Base-by-base conservation (phyloP, 2,329 filamentous ascomycete species). In the Talaromyces pinophilus region DNA sequence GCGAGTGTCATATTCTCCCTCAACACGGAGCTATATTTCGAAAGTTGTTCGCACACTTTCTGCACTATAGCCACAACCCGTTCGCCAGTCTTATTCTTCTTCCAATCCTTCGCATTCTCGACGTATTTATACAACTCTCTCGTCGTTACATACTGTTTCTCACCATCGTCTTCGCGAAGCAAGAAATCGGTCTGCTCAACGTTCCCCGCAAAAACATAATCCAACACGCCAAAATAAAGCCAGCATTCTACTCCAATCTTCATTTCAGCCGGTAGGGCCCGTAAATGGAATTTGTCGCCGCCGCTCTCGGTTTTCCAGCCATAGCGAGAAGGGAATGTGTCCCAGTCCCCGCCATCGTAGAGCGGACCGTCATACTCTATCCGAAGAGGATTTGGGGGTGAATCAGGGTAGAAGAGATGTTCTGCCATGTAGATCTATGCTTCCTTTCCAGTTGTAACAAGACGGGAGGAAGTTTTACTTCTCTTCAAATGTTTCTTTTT, bases 191-290 rank as follows among this genome's bases (percentile, higher is more conserved):
- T 35, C 61, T 68, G 67, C 1, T 67, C 22, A 3, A 67, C n/a
- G 25, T 62, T 48, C n/a, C 38, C 64, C 25, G 40, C 67, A 38
- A 68, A 68, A 2, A 68, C 62, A 25, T 63, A 33, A 40, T 52
- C 40, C 15, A 67, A 50, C 57, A 65, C 67, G 17, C 67, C 67
- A 5, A 67, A 68, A 50, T 68, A 68, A 7, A 68, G 67, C 67
- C 67, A 68, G 28, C 65, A 63, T 33, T 67, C 67, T 19, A 65
- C 48, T 2, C 25, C 44, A 3, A 19, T 54, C n/a, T 38, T 38
- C 33, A 44, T 40, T 28, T 44, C 38, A 2, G n/a, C 6, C 22
- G 50, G 22, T 15, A 52, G 3, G 25, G 22, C n/a, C 5, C 46
- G 61, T n/a, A 42, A 10, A 46, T 11, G n/a, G 19, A 63, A 33